Percentiles rank a stretch among this genome's conserved stretches.
Conservation (phyloP, 257 asterid species). For the Osmanthus fragrans region DNA sequence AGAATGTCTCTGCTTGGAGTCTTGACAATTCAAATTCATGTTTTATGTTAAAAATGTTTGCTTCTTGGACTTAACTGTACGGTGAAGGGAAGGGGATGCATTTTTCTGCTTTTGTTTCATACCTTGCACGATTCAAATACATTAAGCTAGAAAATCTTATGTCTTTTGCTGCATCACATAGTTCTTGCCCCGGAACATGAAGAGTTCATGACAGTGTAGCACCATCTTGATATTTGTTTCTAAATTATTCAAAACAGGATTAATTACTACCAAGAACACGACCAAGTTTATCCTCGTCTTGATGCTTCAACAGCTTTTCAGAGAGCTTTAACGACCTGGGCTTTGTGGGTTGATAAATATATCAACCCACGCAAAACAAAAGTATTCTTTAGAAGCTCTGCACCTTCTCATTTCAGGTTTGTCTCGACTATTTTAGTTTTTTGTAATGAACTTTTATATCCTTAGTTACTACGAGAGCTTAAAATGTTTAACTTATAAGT, state of each 20-base stretch:
- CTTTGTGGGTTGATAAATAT: conserved; percentile 74
- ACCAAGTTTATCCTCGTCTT: conserved; percentile 70
- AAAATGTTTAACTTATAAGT: background rate
- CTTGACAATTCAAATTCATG: background rate
- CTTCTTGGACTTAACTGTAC: background rate
- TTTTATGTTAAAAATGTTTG: background rate
- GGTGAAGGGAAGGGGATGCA: background rate
- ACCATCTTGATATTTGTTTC: background rate
- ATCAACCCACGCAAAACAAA: conserved; percentile 63
- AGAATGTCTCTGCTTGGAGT: background rate
- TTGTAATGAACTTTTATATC: background rate
- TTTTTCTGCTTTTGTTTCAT: background rate
- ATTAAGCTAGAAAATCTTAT: background rate
- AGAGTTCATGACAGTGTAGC: background rate
- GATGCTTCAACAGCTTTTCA: conserved; percentile 65
- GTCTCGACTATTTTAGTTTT: background rate
- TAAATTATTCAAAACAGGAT: conserved; percentile 44
- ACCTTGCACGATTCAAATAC: background rate
- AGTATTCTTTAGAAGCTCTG: conserved; percentile 83
- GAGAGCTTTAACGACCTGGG: conserved; percentile 79
- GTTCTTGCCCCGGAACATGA: background rate
- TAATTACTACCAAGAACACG: conserved; percentile 82
- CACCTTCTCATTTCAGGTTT: conserved; percentile 98
- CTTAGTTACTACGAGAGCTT: background rate
- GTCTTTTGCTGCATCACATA: background rate